Evolutionary conservation across 495 filamentous ascomycete genomes (phyloP), one percentile per base, ranked within the genome.

Genomic region (Aspergillus ellipticus): DNA sequence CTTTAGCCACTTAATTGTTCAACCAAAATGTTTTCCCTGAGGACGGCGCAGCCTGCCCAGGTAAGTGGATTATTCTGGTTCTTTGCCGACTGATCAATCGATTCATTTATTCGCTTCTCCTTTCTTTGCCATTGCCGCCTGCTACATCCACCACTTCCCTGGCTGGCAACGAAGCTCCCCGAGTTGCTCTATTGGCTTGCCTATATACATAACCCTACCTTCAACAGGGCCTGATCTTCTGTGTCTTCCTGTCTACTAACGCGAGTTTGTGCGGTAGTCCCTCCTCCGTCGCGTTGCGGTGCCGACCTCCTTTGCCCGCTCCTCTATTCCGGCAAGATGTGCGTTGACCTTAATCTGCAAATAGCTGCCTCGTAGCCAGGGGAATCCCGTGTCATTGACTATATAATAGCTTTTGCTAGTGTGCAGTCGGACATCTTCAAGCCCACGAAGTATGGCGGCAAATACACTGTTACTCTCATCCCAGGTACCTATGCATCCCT

Each of bases 391-490:
- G 28, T 53, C n/a, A 48, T 61, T 67, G 59, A 69, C 57, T 28
- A 20, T 19, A 53, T 48, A 48, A 48, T 53, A 80, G 78, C 77
- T 46, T 77, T 87, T 63, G 91, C 92, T 58, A 93, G 86, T 39
- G 77, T 95, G 54, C 84, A 89, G 74, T 83, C 85, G 61, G 92
- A 96, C 68, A 89, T 96, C 70, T 96, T 96, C 84, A 94, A 96
- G 82, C 94, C 94, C 53, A 96, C 94, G 67, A 98, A 97, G 77
- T 97, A 93, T 77, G 94, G 94, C 64, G 92, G 94, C 72, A 98
- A 97, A 79, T 97, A 97, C 83, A 97, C 95, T 16, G 92, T 96
- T 62, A 97, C 95, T 51, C 82, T 98, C 58, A 97, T 98, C 73
- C 94, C 94, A 63, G 93, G 86, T 88, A 81, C 39, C 35, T 21